Percentiles rank a stretch among this genome's conserved stretches.
phyloP scores from a whole-genome alignment of 352 stramenopile species.

The Phytopythium vexans region DNA sequence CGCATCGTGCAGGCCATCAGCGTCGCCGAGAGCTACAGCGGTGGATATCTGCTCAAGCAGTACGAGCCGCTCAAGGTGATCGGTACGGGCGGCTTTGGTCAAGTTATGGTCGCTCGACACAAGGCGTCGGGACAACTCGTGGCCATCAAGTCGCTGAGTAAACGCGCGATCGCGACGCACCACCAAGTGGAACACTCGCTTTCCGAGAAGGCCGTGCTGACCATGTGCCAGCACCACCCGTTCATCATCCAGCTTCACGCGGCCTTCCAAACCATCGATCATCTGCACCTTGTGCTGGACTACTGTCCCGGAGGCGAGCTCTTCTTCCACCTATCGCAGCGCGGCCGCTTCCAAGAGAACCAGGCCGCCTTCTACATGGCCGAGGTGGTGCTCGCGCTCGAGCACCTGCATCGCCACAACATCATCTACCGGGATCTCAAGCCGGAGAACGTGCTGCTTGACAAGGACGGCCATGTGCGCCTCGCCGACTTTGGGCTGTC shows the following conservation, averaged over 20 bases:
- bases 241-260: slow-evolving; percentile 91
- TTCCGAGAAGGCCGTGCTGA: slow-evolving; percentile 84
- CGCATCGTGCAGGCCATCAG: slow-evolving; percentile 66
- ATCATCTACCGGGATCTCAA: slow-evolving; percentile 91
- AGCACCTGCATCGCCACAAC: slow-evolving; percentile 64
- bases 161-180: slow-evolving; percentile 69
- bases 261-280: slow-evolving; percentile 85
- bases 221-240: slow-evolving; percentile 85
- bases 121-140: slow-evolving; percentile 51
- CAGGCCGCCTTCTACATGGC: slow-evolving; percentile 84
- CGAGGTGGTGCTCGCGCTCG: slow-evolving; percentile 83
- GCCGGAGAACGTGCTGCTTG: slow-evolving; percentile 89
- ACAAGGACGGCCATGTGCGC: slow-evolving; percentile 81
- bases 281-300: slow-evolving; percentile 69
- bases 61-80: slow-evolving; percentile 83
- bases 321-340: slow-evolving; percentile 85
- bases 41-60: slow-evolving; percentile 67
- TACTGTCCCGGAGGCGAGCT: slow-evolving; percentile 77
- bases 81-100: slow-evolving; percentile 81
- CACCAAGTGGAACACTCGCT: slow-evolving; percentile 87
- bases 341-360: slow-evolving; percentile 70
- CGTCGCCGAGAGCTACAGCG: slow-evolving; percentile 79
- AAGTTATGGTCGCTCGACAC: slow-evolving; percentile 78
- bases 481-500: slow-evolving; percentile 91
- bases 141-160: slow-evolving; percentile 83